These are phyloP conservation scores for Petunia hybrid DNA, from an alignment of 305 asterid species.

Conservation along the genomic window DNA sequence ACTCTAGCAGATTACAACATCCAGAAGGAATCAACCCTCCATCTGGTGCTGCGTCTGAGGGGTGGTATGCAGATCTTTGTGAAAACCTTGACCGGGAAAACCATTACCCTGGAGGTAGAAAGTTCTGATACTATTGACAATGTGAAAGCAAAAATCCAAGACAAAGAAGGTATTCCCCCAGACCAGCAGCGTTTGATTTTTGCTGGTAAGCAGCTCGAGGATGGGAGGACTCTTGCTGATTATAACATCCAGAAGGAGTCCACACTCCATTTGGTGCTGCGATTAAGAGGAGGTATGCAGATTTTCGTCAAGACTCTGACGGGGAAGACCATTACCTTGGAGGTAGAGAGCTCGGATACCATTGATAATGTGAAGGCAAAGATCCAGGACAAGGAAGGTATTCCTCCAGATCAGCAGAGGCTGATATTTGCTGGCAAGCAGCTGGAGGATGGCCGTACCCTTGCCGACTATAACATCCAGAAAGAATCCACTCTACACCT, in stretches of 20 bases:
- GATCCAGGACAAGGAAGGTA: slow-evolving; percentile 31
- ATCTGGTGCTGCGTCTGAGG: slow-evolving; percentile 14
- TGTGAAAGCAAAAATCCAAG: slow-evolving; percentile 25
- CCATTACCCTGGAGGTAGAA: neutral
- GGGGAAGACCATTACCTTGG: slow-evolving; percentile 23
- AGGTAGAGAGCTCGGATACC: slow-evolving; percentile 28
- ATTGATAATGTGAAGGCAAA: slow-evolving; percentile 30
- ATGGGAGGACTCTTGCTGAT: slow-evolving; percentile 31
- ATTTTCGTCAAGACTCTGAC: slow-evolving; percentile 23
- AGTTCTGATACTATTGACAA: slow-evolving; percentile 26
- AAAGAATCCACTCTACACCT: slow-evolving; percentile 29
- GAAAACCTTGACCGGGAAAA: neutral
- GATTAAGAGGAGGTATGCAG: slow-evolving; percentile 28
- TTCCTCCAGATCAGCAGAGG: slow-evolving; percentile 30
- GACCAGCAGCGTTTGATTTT: slow-evolving; percentile 29
- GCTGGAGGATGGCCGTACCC: slow-evolving; percentile 33
- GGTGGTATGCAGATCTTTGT: slow-evolving; percentile 30
- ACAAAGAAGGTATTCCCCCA: slow-evolving; percentile 21
- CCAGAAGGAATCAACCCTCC: slow-evolving; percentile 27
- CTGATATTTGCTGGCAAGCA: slow-evolving; percentile 29
- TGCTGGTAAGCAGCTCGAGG: slow-evolving; percentile 32
- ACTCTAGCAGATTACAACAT: slow-evolving; percentile 24
- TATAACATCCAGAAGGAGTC: slow-evolving; percentile 30
- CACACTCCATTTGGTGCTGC: slow-evolving; percentile 28
- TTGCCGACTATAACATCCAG: slow-evolving; percentile 31